A percentile compares a stretch with the other conserved stretches of the same genome.
phyloP scores from a whole-genome alignment of 2,329 filamentous ascomycete species.

The Parascedosporium putredinis region DNA sequence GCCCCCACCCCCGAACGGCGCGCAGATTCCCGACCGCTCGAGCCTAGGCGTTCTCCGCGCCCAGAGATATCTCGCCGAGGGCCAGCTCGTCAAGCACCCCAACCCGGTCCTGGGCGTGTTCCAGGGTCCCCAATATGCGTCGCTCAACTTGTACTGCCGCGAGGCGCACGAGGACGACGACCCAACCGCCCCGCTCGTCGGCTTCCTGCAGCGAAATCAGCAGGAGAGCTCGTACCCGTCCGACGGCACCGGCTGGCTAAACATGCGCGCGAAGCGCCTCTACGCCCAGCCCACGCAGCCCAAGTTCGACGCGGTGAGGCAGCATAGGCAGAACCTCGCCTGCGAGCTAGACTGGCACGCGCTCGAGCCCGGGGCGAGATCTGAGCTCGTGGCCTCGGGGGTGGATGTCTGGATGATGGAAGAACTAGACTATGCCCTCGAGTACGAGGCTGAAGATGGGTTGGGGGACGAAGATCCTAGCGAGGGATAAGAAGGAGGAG shows the following conservation, averaged over 20 bases:
- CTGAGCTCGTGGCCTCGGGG: slow-evolving; percentile 13
- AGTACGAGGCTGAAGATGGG: slow-evolving; percentile 19
- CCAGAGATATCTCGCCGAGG: slow-evolving; percentile 26
- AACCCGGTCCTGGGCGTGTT: slow-evolving; percentile 43
- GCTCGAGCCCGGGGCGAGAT: slow-evolving; percentile 14
- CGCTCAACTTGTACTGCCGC: slow-evolving; percentile 32
- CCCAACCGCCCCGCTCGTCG: slow-evolving; percentile 31
- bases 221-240: slow-evolving; percentile 25
- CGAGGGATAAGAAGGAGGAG: background rate
- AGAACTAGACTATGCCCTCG: slow-evolving; percentile 14
- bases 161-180: slow-evolving; percentile 39
- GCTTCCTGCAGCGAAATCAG: slow-evolving; percentile 32
- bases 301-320: slow-evolving; percentile 1
- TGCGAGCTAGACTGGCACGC: slow-evolving; percentile 19
- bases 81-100: slow-evolving; percentile 29
- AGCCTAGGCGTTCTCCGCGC: slow-evolving; percentile 17
- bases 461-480: slow-evolving; percentile 20
- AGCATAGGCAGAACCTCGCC: slow-evolving; percentile 18
- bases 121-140: slow-evolving; percentile 42
- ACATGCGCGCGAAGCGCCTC: background rate
- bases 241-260: slow-evolving; percentile 12
- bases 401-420: slow-evolving; percentile 15
- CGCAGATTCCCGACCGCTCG: slow-evolving; percentile 9
- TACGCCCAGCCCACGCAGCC: slow-evolving; percentile 5
- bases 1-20: slow-evolving; percentile 23